phyloP scores from a whole-genome alignment of 257 asterid species.

The Lithospermum erythrorhizon region DNA sequence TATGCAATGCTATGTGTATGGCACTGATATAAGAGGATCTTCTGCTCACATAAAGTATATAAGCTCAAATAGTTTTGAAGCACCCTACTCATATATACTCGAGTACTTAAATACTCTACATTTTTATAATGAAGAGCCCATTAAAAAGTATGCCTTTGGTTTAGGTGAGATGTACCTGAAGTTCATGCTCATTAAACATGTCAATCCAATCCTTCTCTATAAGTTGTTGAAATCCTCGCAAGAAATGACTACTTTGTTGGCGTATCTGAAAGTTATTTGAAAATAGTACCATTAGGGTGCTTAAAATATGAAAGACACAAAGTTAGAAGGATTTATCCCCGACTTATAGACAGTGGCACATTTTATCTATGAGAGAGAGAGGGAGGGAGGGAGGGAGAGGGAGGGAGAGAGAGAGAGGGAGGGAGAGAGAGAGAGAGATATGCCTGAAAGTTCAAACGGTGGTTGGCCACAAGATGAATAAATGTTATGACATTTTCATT shows the following conservation, averaged over 20 bases:
- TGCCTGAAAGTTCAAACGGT: constrained; percentile 90
- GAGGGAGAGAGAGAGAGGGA: no score
- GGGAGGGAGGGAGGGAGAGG: neutral
- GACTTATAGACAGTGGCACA: neutral
- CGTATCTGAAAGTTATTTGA: constrained; percentile 55
- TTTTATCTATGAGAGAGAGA: neutral
- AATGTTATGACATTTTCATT: constrained; percentile 86
- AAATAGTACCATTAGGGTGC: neutral
- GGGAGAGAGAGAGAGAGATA: neutral
- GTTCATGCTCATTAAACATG: constrained; percentile 97
- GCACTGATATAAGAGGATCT: neutral
- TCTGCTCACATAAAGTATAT: neutral
- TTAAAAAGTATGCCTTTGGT: neutral
- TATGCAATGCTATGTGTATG: neutral
- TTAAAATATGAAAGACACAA: constrained; percentile 1
- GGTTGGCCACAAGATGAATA: constrained; percentile 92
- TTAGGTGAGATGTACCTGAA: constrained; percentile 46
- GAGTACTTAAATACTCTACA: neutral
- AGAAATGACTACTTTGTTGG: constrained; percentile 85
- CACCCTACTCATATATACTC: neutral
- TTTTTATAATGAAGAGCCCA: neutral
- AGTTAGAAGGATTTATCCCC: neutral
- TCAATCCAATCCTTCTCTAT: constrained; percentile 88
- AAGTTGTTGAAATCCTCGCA: constrained; percentile 88
- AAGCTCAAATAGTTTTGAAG: neutral